A percentile compares a stretch with the other conserved stretches of the same genome.
These are phyloP conservation scores for Harringtonia lauricola DNA, from an alignment of 2,329 filamentous ascomycete genomes.

Conservation along the genomic window DNA sequence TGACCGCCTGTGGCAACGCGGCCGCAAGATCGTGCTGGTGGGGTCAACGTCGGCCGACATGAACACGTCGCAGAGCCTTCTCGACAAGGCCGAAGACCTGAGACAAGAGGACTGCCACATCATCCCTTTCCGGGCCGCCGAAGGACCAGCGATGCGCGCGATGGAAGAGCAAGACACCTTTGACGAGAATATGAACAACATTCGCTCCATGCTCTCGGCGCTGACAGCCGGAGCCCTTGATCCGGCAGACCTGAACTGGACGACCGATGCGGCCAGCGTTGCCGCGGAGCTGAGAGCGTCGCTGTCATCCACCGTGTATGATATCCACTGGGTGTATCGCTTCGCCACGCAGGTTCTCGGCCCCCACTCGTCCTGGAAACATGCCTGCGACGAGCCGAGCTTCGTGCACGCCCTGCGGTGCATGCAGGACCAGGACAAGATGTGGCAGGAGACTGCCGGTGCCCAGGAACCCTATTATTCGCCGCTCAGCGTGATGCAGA, in stretches of 20 bases:
- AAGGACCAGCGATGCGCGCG: slow-evolving; percentile 4
- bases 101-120: slow-evolving; percentile 20
- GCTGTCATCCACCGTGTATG: slow-evolving; percentile 14
- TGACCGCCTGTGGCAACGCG: slow-evolving; percentile 59
- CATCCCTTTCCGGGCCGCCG: slow-evolving; percentile 16
- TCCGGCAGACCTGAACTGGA: slow-evolving; percentile 8
- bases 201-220: slow-evolving; percentile 33
- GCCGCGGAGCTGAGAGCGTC: slow-evolving; percentile 1
- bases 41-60: slow-evolving; percentile 58
- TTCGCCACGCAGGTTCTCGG: slow-evolving; percentile 17
- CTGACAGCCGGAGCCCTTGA: slow-evolving; percentile 18
- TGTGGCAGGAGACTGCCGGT: slow-evolving; percentile 13
- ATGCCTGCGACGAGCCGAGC: slow-evolving; percentile 4
- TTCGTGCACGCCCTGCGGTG: slow-evolving; percentile 16
- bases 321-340: slow-evolving; percentile 22
- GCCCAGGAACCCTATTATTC: slow-evolving; percentile 18
- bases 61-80: slow-evolving; percentile 22
- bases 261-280: not conserved
- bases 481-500: slow-evolving; percentile 5
- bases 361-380: slow-evolving; percentile 6
- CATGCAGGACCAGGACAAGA: slow-evolving; percentile 15
- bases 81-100: slow-evolving; percentile 19
- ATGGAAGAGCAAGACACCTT: slow-evolving; percentile 25
- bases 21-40: slow-evolving; percentile 63
- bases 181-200: slow-evolving; percentile 33